Percentiles rank a stretch among this genome's conserved stretches.
Conservation (phyloP, 2,329 filamentous ascomycete species). For the Aspergillus eucalypticola region DNA sequence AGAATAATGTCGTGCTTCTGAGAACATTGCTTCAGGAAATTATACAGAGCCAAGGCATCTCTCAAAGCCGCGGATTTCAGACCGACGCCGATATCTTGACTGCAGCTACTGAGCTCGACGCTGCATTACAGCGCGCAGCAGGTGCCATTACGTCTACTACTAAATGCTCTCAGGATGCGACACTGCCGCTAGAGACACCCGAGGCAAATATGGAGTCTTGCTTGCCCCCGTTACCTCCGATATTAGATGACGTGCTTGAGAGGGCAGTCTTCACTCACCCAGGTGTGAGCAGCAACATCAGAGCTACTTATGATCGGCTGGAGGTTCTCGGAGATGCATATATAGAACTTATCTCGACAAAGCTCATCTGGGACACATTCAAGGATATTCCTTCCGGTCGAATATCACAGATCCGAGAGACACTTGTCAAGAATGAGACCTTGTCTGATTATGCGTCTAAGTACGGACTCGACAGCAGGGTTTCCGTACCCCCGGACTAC, state of each 20-base stretch:
- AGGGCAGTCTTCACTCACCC: constrained; percentile 68
- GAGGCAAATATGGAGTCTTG: background rate
- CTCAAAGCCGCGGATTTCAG: no score
- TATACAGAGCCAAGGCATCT: constrained; percentile 2
- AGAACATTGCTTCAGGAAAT: background rate
- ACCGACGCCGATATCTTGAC: background rate
- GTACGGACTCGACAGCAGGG: constrained; percentile 70
- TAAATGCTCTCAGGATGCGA: background rate
- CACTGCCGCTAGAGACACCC: background rate
- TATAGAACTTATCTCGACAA: constrained; percentile 73
- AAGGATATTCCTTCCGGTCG: constrained; percentile 65
- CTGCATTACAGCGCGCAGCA: background rate
- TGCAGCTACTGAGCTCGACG: background rate
- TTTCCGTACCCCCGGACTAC: constrained; percentile 57
- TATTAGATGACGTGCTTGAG: constrained; percentile 62
- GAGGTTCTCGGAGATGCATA: constrained; percentile 91
- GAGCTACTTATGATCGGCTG: constrained; percentile 70
- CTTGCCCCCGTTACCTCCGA: constrained; percentile 54
- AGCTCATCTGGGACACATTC: constrained; percentile 74
- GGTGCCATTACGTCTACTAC: background rate
- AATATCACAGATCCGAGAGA: constrained; percentile 74
- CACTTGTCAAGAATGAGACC: constrained; percentile 77
- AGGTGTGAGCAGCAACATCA: constrained; percentile 41
- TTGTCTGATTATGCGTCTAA: constrained; percentile 67
- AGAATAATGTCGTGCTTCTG: background rate